Percentiles rank a stretch among this genome's conserved stretches.
phyloP scores from a whole-genome alignment of 2,329 filamentous ascomycete species.

The Pleomassaria siparia region DNA sequence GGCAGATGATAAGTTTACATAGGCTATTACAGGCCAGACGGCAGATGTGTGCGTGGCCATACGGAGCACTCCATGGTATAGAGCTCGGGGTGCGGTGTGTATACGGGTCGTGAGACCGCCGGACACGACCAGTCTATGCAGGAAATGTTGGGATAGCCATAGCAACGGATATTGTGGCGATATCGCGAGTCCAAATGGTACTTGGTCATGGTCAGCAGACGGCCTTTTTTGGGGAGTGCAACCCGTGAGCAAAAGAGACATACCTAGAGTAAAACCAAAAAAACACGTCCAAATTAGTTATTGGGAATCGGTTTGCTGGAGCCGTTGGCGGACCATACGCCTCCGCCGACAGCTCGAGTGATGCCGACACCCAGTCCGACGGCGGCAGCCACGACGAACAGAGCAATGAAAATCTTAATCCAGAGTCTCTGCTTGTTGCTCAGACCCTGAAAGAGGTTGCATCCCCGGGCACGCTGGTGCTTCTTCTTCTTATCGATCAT shows the following conservation, averaged over 20 bases:
- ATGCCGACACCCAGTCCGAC: constrained; percentile 54
- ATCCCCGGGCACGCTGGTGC: constrained; percentile 43
- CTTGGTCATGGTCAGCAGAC: not conserved
- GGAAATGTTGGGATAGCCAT: constrained; percentile 6
- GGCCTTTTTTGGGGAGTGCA: not conserved
- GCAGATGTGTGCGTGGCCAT: constrained; percentile 2
- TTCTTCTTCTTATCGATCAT: constrained; percentile 47
- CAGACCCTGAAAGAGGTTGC: constrained; percentile 45
- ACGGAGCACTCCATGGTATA: not conserved
- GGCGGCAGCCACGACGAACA: constrained; percentile 49
- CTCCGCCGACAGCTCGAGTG: constrained; percentile 51
- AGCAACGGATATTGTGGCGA: not conserved
- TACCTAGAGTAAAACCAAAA: constrained; percentile 1
- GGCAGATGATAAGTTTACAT: not conserved
- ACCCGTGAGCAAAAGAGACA: not conserved
- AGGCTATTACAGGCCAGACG: constrained; percentile 4
- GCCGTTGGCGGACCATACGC: constrained; percentile 47
- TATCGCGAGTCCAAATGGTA: not conserved
- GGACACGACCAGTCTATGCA: constrained; percentile 5
- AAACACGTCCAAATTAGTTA: constrained; percentile 4
- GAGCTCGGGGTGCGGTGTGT: constrained; percentile 4
- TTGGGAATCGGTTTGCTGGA: constrained; percentile 37
- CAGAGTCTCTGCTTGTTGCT: constrained; percentile 48
- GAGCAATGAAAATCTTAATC: constrained; percentile 48
- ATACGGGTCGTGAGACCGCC: constrained; percentile 5